Base-by-base conservation (phyloP, 352 stramenopile species). In the Phytophthora aleatoria region DNA sequence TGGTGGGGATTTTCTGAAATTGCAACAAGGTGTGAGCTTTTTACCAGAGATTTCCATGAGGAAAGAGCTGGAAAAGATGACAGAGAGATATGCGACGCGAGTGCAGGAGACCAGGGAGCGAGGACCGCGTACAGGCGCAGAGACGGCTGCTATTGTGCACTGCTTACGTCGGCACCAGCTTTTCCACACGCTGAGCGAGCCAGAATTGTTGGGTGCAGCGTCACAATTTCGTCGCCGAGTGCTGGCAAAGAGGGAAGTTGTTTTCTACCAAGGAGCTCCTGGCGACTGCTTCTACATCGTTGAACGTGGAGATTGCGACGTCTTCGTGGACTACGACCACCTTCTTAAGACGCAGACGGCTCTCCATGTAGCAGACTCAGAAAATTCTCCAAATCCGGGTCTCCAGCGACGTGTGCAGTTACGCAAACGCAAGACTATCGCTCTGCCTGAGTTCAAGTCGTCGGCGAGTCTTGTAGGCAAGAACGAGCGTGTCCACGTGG, bases 251-350 rank as follows among this genome's bases (percentile, higher is more conserved):
- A 80, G 83, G n/a, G 82, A 95, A 47, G 82, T 93, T 1, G 84
- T 94, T 15, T 96, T 96, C 56, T 93, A 93, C 57, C 88, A 96
- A 60, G 88, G 88, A n/a, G 71, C 65, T 8, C 57, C 73, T 0
- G 86, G 88, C 11, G 85, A 92, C 47, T 92, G 69, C 54, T 96
- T 96, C 44, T 94, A 93, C 60, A 88, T 96, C 55, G 70, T 96
- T 26, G 71, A 94, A 50, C 47, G 77, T 20, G 86, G 88, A 28
- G 80, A 94, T 67, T 92, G 85, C 41, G 83, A 96, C 44, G 86
- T 95, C 4, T 90, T 87, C 54, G 86, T 96, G 4, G 77, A 96
- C 58, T 94, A 96, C 61, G 81, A 91, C 36, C 77, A 91, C 51
- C 49, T 89, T n/a, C 44, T 60, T 2, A 68, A 79, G 57, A 90